Percentiles rank a stretch among this genome's conserved stretches.
phyloP scores from a whole-genome alignment of 192 early-diverging fungal genomes.

The Linnemannia zychae region DNA sequence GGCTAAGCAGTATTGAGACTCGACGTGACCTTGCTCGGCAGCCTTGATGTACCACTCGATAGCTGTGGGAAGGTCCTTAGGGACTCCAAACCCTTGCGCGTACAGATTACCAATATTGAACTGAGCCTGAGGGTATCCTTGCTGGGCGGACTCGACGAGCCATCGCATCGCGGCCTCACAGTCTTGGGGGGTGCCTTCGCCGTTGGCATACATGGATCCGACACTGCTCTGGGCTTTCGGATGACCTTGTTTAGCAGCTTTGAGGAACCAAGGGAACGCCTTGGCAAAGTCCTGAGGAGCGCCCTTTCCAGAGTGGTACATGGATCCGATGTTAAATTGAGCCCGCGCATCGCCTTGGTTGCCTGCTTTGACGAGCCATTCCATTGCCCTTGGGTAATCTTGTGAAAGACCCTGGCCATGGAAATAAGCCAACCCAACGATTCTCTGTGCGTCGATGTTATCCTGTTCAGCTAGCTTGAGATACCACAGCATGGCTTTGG shows the following conservation, averaged over 20 bases:
- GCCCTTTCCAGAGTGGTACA: not conserved
- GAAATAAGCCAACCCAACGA: not conserved
- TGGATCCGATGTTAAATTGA: not conserved
- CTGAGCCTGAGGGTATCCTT: not conserved
- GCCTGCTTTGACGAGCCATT: not conserved
- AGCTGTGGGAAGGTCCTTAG: not conserved
- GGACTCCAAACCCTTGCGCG: not conserved
- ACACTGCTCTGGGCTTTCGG: not conserved
- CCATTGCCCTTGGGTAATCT: not conserved
- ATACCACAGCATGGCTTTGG: not conserved
- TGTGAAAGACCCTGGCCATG: not conserved
- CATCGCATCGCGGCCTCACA: not conserved
- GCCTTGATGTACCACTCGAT: not conserved
- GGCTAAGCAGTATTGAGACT: not conserved
- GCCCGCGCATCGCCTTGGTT: not conserved
- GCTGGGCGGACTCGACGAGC: not conserved
- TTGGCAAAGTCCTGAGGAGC: not conserved
- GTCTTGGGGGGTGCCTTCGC: not conserved
- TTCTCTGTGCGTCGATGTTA: not conserved
- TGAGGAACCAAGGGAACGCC: not conserved
- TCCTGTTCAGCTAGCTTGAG: not conserved
- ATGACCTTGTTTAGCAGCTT: not conserved
- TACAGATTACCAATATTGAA: not conserved
- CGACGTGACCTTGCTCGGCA: not conserved
- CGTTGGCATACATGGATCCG: not conserved